A percentile compares a stretch with the other conserved stretches of the same genome.
phyloP scores from a whole-genome alignment of 306 rosid species.

The Vicia sativa region DNA sequence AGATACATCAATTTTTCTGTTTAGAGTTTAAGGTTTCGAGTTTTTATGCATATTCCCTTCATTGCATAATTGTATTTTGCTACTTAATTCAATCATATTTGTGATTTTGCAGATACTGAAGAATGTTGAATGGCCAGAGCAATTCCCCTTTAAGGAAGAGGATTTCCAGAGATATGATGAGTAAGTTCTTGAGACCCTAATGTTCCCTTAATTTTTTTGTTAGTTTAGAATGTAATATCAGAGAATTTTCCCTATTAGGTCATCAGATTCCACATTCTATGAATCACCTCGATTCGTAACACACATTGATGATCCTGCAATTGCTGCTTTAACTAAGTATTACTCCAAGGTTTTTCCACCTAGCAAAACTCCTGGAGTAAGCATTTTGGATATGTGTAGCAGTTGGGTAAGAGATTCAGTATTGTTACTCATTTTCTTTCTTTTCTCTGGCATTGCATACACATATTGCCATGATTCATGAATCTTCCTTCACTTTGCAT shows the following conservation, averaged over 20 bases:
- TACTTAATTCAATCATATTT: constrained; percentile 10
- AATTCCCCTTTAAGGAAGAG: constrained; percentile 75
- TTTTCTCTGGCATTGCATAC: constrained; percentile 13
- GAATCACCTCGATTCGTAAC: constrained; percentile 84
- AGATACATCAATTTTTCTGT: too few species aligned
- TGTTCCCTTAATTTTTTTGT: neutral
- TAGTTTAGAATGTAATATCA: constrained; percentile 4
- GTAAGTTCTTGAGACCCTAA: constrained; percentile 41
- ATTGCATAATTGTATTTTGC: too few species aligned
- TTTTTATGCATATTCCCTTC: too few species aligned
- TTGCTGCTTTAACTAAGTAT: constrained; percentile 71
- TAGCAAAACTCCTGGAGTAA: constrained; percentile 69
- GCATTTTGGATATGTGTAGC: constrained; percentile 83
- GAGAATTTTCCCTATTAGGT: constrained; percentile 43
- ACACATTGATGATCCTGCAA: constrained; percentile 82
- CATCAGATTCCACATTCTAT: constrained; percentile 68
- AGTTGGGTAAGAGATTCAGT: constrained; percentile 70
- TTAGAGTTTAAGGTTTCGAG: too few species aligned
- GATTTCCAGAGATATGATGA: constrained; percentile 83
- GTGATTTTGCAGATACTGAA: constrained; percentile 54
- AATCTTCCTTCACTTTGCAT: constrained; percentile 34
- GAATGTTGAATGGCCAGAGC: constrained; percentile 75
- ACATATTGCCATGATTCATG: neutral
- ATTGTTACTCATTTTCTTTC: constrained; percentile 11
- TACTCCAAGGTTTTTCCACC: constrained; percentile 72